phyloP scores from a whole-genome alignment of 2,329 filamentous ascomycete species.

The Alternaria angustiovoidea region DNA sequence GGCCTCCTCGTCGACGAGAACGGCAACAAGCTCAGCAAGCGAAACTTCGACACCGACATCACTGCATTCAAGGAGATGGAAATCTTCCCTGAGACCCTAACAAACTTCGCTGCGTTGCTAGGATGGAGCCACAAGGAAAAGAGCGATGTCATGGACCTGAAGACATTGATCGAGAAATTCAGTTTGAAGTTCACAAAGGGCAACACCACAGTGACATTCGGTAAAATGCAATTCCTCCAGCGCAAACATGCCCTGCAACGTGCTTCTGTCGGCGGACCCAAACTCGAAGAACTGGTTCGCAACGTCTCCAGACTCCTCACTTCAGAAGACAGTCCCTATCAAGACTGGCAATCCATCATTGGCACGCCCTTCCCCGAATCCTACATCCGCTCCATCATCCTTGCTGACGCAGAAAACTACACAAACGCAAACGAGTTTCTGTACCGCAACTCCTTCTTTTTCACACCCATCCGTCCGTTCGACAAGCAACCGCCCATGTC shows the following conservation, averaged over 20 bases:
- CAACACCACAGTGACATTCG: constrained; percentile 81
- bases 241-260: constrained; percentile 68
- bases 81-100: constrained; percentile 69
- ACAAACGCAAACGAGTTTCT: constrained; percentile 64
- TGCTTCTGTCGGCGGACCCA: constrained; percentile 55
- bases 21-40: constrained; percentile 74
- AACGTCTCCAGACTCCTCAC: constrained; percentile 41
- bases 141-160: constrained; percentile 74
- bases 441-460: constrained; percentile 66
- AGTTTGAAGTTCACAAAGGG: constrained; percentile 89
- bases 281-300: constrained; percentile 49
- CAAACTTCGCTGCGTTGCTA: constrained; percentile 84
- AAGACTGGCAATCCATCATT: constrained; percentile 32
- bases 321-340: constrained; percentile 38
- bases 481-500: constrained; percentile 14
- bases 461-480: constrained; percentile 50
- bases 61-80: constrained; percentile 65
- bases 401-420: constrained; percentile 65
- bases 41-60: constrained; percentile 73
- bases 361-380: constrained; percentile 47
- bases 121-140: constrained; percentile 78
- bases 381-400: constrained; percentile 62
- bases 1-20: constrained; percentile 58
- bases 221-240: constrained; percentile 84
- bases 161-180: constrained; percentile 78